Evolutionary conservation across 2,329 filamentous ascomycete genomes (phyloP).

Genomic region (Beauveria sp.): DNA sequence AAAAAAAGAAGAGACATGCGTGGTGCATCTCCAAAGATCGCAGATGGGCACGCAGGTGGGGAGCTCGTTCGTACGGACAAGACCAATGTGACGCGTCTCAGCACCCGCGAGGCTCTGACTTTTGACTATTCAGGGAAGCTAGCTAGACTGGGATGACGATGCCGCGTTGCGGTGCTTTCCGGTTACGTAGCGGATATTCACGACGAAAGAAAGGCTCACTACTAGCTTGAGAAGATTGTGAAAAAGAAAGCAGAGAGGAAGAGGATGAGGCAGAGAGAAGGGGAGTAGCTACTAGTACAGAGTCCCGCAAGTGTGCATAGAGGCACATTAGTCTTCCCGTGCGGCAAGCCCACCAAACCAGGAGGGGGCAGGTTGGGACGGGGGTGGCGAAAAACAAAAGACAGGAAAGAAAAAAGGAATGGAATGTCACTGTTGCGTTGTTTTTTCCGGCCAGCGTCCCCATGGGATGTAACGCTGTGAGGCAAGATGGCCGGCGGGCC

Average conservation of each 20-base stretch:
- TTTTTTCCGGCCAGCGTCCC: too few relatives aligned
- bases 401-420: neutral
- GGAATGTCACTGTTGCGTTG: neutral
- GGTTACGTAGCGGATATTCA: neutral
- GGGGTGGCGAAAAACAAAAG: neutral
- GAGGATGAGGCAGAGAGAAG: neutral
- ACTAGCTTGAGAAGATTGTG: neutral
- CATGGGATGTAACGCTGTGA: neutral
- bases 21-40: neutral
- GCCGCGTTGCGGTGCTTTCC: too few relatives aligned
- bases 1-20: neutral
- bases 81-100: neutral
- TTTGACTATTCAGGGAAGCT: neutral
- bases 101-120: neutral
- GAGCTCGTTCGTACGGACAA: neutral
- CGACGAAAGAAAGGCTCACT: neutral
- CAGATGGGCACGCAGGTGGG: neutral
- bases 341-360: neutral
- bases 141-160: too few relatives aligned
- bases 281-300: neutral
- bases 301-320: slow-evolving; percentile 9
- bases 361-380: neutral
- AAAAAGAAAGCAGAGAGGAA: neutral
- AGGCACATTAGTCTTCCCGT: slow-evolving; percentile 10
- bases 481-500: neutral